phyloP scores from a whole-genome alignment of 2,329 filamentous ascomycete genomes.

The Leptographium radiaticola region DNA sequence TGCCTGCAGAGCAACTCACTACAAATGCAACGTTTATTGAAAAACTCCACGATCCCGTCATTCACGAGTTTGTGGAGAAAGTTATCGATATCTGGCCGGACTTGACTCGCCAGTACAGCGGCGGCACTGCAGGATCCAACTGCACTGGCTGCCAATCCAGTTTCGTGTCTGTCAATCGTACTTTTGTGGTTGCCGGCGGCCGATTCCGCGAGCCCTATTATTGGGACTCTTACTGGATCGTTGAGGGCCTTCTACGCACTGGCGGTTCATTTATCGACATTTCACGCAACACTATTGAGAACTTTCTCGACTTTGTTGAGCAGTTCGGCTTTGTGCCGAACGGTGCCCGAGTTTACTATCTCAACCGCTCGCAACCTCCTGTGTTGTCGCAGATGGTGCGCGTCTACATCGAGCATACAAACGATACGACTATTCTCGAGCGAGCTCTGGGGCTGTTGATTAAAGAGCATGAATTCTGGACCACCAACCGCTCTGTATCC shows the following conservation, averaged over 20 bases:
- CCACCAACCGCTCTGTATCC: constrained; percentile 43
- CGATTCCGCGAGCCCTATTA: constrained; percentile 60
- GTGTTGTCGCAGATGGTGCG: constrained; percentile 54
- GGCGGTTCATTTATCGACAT: constrained; percentile 50
- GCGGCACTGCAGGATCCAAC: constrained; percentile 21
- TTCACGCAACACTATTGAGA: constrained; percentile 54
- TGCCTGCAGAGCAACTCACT: constrained; percentile 35
- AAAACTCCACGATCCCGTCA: constrained; percentile 41
- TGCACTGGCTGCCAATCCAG: constrained; percentile 50
- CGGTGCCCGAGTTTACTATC: constrained; percentile 50
- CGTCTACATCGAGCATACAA: constrained; percentile 49
- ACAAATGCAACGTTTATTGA: constrained; percentile 46
- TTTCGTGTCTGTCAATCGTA: constrained; percentile 53
- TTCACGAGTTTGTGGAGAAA: constrained; percentile 46
- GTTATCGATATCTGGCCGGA: constrained; percentile 60
- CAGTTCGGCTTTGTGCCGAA: constrained; percentile 55
- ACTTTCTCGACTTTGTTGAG: constrained; percentile 55
- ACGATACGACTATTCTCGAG: constrained; percentile 46
- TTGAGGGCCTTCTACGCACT: constrained; percentile 52
- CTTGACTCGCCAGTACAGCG: constrained; percentile 46
- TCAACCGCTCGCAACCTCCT: constrained; percentile 56
- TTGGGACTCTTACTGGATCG: constrained; percentile 59
- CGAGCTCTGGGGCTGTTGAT: constrained; percentile 49
- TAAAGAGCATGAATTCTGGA: constrained; percentile 51
- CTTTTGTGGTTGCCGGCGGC: constrained; percentile 59